These are phyloP conservation scores for Lanmaoa pseudosensibilis DNA, from an alignment of 768 basidiomycete genomes.

Conservation along the genomic window DNA sequence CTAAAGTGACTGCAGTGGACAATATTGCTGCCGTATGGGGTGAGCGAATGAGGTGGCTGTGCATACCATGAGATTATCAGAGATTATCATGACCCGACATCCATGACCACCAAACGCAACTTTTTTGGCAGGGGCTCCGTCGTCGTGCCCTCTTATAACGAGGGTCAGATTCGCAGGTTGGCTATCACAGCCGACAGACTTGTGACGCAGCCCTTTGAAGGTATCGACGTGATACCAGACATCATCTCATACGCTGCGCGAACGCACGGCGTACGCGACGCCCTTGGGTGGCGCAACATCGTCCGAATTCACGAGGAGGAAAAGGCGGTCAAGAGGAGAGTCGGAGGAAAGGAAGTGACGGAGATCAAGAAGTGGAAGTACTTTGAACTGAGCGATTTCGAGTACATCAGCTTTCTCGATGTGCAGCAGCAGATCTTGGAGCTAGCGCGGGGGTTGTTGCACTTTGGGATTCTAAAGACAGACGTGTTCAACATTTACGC, in stretches of 20 bases:
- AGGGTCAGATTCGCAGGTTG: constrained; percentile 58
- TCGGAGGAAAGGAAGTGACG: constrained; percentile 76
- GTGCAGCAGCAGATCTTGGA: constrained; percentile 63
- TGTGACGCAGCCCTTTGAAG: constrained; percentile 65
- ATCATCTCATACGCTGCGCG: constrained; percentile 72
- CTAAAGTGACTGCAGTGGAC: too few relatives aligned
- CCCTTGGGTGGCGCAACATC: constrained; percentile 79
- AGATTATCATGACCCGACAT: neutral
- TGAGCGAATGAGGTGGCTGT: too few relatives aligned
- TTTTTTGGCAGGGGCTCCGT: constrained; percentile 65
- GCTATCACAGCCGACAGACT: constrained; percentile 56
- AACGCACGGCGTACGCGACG: constrained; percentile 71
- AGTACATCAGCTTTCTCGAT: constrained; percentile 74
- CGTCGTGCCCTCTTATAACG: constrained; percentile 53
- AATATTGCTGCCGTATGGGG: too few relatives aligned
- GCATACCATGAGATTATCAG: too few relatives aligned
- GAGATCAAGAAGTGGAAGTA: constrained; percentile 97
- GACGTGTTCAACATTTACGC: constrained; percentile 92
- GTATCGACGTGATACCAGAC: constrained; percentile 81
- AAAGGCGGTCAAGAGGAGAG: constrained; percentile 83
- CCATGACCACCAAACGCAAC: constrained; percentile 9
- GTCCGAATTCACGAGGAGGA: constrained; percentile 74
- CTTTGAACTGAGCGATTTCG: constrained; percentile 88
- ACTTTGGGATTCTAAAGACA: constrained; percentile 63
- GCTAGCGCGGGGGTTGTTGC: constrained; percentile 69